Base-by-base conservation (phyloP, 2,329 filamentous ascomycete genomes). In the Gaeumannomyces sp. region DNA sequence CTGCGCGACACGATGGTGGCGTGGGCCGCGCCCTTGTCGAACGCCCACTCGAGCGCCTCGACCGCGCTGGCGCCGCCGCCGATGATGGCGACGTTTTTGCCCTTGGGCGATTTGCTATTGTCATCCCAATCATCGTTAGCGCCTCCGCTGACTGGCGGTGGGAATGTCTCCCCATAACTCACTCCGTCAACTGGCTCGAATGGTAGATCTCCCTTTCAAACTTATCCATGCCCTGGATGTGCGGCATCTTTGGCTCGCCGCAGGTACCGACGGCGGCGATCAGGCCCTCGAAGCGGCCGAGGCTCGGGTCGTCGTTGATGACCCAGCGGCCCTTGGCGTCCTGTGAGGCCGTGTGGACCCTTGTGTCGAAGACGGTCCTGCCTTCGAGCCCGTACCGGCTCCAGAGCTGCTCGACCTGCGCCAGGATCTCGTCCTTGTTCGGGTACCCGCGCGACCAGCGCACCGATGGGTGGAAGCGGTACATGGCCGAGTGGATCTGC, bases 391-490 rank as follows among this genome's bases (percentile, higher is more conserved):
- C 84, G 72, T 96, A 96, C 3, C 82, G 81, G 69, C 91, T 82
- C 91, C 91, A 96, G 0, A 96, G 78, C 66, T 87, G 76, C 25
- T 81, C 82, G 14, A 95, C 87, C 72, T 93, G 88, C 29, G 82
- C 81, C 59, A 93, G 80, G 66, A 96, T 95, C 74, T 93, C 86
- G 68, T 89, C 79, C 62, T 90, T 87, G 67, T 88, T 83, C 0
- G 92, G 92, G 71, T 96, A 96, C n/a, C 90, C 90, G 35, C 81
- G 79, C 45, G 84, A 79, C 87, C 90, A 96, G 67, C 84, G 81
- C 1, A 96, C 85, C 0, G 89, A 90, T 0, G 92, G 92, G 69
- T 94, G 90, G 73, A 96, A 96, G 28, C 92, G 85, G 75, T 94
- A 96, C 91, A 95, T 95, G 65, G 93, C 75, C 27, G 88, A 91